Evolutionary conservation across 164 flowering plant genomes (phyloP).

Genomic region (Buxus sempervirens): DNA sequence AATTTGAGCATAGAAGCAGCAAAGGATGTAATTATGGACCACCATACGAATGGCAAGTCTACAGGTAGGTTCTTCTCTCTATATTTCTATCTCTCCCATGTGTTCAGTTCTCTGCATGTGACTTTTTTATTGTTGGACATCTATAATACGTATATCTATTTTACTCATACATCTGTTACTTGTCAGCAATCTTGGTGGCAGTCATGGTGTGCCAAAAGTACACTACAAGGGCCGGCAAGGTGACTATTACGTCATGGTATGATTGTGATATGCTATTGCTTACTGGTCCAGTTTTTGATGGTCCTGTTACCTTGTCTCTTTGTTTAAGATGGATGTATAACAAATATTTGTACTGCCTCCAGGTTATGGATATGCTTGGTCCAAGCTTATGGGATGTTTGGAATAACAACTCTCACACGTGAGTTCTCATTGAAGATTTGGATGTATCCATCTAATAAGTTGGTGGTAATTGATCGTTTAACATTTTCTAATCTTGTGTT

Average conservation of each 20-base stretch:
- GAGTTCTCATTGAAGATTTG: constrained; percentile 19
- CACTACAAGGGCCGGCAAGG: constrained; percentile 88
- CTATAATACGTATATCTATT: neutral
- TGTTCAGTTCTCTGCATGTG: neutral
- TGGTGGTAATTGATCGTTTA: neutral
- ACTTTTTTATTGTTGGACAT: neutral
- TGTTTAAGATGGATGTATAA: neutral
- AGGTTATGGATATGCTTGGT: constrained; percentile 99
- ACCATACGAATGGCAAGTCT: constrained; percentile 90
- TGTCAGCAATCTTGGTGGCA: constrained; percentile 73
- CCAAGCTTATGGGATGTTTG: constrained; percentile 98
- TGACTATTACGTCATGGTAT: constrained; percentile 81
- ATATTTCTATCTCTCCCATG: neutral
- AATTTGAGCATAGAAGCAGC: constrained; percentile 81
- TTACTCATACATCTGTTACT: constrained; percentile 4
- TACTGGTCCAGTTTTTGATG: neutral
- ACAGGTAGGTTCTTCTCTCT: constrained; percentile 44
- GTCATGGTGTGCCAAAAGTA: constrained; percentile 82
- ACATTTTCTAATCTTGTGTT: neutral
- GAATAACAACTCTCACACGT: constrained; percentile 76
- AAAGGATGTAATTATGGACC: constrained; percentile 91
- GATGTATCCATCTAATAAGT: neutral
- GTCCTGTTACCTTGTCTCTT: neutral
- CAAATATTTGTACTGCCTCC: constrained; percentile 8
- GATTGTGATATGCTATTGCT: neutral